Evolutionary conservation across 78 protist genomes (phyloP), one percentile per base, ranked within the genome.

Genomic region (Dictyostelium intermedium): DNA sequence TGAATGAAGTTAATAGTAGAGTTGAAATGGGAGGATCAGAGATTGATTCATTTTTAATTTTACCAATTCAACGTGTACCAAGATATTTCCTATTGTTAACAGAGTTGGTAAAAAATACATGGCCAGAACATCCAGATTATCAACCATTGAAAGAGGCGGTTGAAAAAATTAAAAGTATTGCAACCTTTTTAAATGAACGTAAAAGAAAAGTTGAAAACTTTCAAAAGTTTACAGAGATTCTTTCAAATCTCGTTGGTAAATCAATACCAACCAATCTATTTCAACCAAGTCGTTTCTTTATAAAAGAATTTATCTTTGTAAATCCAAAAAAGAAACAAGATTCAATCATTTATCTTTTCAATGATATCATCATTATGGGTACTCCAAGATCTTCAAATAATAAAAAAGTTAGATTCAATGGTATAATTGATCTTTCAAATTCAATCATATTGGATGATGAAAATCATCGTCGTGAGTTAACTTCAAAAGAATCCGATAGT

Each of bases 21-120:
- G 84, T 89, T 2, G 79, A 32, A 30, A 25, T 70, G 7, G 16
- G 50, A 10, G 60, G 66, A 13, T 84, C 45, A 43, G 95, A 84
- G 7, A 8, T 95, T 5, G 25, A 66, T 27, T n/a, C 70, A 41
- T 83, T 95, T 18, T n/a, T 95, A 53, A 95, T 95, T 63, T 72
- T 82, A 80, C 97, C 97, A 34, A 76, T 95, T 25, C 97, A 95
- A 63, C 18, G 95, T n/a, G 87, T 95, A 69, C 97, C 95, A 34
- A 39, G 95, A 18, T 95, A 91, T 79, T 83, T 25, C 41, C 61
- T 91, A 11, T 47, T 91, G 14, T 60, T 95, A 14, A 32, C 25
- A 23, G 97, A 95, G 18, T 83, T 95, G 3, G 79, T 95, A 7
- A 91, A 91, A 70, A 87, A 84, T 47, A 85, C 92, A 1, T 37